Percentiles rank a stretch among this genome's conserved stretches.
These are phyloP conservation scores for Zoysia matrella DNA, from an alignment of 202 grass and related monocot genomes.

Conservation along the genomic window DNA sequence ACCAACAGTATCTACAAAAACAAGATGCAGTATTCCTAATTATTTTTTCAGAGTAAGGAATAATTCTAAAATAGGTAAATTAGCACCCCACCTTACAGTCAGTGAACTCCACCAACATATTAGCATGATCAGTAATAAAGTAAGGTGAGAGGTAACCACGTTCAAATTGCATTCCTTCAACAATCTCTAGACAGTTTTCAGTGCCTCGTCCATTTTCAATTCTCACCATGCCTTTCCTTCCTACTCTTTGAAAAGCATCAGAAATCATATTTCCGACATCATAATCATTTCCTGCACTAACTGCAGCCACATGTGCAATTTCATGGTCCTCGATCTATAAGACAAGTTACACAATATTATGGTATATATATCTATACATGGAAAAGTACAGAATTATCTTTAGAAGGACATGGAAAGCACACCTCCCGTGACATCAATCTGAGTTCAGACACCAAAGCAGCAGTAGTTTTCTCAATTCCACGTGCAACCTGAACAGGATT, in stretches of 20 bases:
- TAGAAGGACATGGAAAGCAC: constrained; percentile 18
- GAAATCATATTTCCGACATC: constrained; percentile 82
- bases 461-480: constrained; percentile 86
- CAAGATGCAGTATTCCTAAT: constrained; percentile 25
- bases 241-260: constrained; percentile 81
- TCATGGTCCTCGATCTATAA: constrained; percentile 84
- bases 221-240: constrained; percentile 77
- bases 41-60: neutral
- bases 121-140: constrained; percentile 75
- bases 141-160: constrained; percentile 85
- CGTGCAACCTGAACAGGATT: constrained; percentile 85
- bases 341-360: constrained; percentile 19
- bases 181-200: constrained; percentile 73
- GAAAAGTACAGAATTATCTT: neutral
- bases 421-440: constrained; percentile 83
- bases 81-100: constrained; percentile 66
- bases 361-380: neutral
- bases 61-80: constrained; percentile 5
- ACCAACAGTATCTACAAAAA: constrained; percentile 79
- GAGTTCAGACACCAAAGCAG: constrained; percentile 84
- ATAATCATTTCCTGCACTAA: constrained; percentile 88
- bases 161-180: constrained; percentile 95
- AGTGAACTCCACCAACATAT: constrained; percentile 73
- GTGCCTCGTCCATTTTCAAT: constrained; percentile 85
- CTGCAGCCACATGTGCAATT: constrained; percentile 82